Conservation (phyloP, 768 basidiomycete genomes). For the Lactarius quietus region DNA sequence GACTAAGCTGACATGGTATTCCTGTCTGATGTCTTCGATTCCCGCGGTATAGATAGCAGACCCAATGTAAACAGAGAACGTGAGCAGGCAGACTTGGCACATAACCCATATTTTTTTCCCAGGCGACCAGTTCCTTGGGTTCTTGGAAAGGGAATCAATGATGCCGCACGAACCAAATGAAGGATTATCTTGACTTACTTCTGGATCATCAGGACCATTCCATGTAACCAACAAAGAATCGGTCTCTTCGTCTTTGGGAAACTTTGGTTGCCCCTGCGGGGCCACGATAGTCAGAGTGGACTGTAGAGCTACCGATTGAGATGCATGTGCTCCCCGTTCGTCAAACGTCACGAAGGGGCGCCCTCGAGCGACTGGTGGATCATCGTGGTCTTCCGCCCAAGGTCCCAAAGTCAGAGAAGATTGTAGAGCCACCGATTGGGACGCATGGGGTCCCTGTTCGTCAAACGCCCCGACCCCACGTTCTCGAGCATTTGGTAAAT, state of each 20-base stretch:
- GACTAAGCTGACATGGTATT: constrained; percentile 31
- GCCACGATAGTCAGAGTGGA: constrained; percentile 4
- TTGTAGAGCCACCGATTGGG: not conserved
- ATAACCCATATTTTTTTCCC: constrained; percentile 33
- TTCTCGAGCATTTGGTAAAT: constrained; percentile 1
- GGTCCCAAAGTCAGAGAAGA: not conserved
- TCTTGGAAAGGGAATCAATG: constrained; percentile 4
- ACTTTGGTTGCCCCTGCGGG: not conserved
- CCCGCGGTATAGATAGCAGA: constrained; percentile 35
- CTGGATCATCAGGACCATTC: constrained; percentile 27
- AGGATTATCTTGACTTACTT: constrained; percentile 11
- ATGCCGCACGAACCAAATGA: no score
- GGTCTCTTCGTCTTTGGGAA: not conserved
- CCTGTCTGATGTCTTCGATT: constrained; percentile 28
- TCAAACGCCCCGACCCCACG: not conserved
- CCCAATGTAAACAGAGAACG: constrained; percentile 36
- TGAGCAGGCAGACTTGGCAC: constrained; percentile 34
- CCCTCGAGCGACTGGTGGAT: not conserved
- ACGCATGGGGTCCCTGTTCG: constrained; percentile 1
- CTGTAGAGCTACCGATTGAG: not conserved
- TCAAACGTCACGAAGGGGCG: not conserved
- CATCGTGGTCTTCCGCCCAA: constrained; percentile 3
- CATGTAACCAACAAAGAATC: constrained; percentile 31
- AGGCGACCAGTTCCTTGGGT: constrained; percentile 32
- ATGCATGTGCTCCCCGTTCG: constrained; percentile 4